phyloP scores from a whole-genome alignment of 768 basidiomycete species.

The Tricholoma matsutake region DNA sequence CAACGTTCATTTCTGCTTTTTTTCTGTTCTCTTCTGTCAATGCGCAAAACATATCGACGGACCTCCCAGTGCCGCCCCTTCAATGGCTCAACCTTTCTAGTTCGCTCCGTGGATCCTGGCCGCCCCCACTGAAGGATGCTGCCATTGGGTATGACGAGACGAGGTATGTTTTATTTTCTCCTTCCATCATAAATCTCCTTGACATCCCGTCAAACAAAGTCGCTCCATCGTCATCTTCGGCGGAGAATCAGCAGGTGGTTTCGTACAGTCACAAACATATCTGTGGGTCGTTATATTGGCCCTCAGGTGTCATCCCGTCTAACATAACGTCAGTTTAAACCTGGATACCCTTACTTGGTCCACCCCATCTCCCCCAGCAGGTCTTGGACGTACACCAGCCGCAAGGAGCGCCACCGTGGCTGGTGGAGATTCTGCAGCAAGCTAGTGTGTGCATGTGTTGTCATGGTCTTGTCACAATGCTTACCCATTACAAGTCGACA shows the following conservation, averaged over 20 bases:
- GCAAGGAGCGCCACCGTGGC: conserved; percentile 62
- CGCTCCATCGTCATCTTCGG: conserved; percentile 71
- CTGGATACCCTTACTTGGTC: conserved; percentile 62
- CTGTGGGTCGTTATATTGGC: conserved; percentile 42
- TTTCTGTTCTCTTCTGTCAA: conserved; percentile 18
- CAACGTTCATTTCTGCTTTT: conserved; percentile 24
- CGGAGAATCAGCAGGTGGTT: conserved; percentile 65
- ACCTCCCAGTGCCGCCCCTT: conserved; percentile 55
- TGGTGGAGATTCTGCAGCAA: conserved; percentile 73
- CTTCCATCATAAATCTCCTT: background rate
- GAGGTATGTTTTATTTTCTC: conserved; percentile 26
- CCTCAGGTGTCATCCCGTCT: conserved; percentile 1
- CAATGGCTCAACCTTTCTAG: conserved; percentile 74
- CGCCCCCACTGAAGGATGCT: conserved; percentile 64
- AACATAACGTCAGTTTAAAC: conserved; percentile 47
- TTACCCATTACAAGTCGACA: conserved; percentile 49
- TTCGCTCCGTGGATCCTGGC: conserved; percentile 50
- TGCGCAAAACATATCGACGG: conserved; percentile 51
- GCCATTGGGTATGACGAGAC: conserved; percentile 61
- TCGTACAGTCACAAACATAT: conserved; percentile 62
- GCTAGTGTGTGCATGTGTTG: conserved; percentile 57
- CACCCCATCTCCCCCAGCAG: conserved; percentile 47
- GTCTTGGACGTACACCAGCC: conserved; percentile 48
- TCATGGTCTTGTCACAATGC: conserved; percentile 9
- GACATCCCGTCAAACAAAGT: conserved; percentile 26